Percentiles rank a stretch among this genome's conserved stretches.
Conservation (phyloP, 441 rosid species). For the Heliophila coronopifolia region DNA sequence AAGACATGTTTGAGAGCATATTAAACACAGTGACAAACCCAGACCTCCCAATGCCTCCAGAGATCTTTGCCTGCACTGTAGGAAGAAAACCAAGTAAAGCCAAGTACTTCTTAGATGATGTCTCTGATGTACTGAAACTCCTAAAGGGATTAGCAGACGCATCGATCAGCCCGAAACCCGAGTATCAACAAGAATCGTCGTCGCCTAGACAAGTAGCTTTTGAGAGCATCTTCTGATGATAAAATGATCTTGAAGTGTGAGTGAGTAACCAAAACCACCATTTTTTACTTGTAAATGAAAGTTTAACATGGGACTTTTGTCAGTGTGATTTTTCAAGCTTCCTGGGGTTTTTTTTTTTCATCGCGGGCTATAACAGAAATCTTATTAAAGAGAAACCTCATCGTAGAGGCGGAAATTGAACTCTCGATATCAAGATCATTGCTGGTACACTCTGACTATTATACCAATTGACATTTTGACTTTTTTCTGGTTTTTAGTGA, state of each 20-base stretch:
- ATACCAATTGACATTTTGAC: slow-evolving; percentile 2
- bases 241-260: slow-evolving; percentile 9
- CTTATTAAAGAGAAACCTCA: too few species aligned
- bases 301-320: slow-evolving; percentile 15
- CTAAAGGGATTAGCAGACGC: slow-evolving; percentile 43
- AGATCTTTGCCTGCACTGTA: slow-evolving; percentile 51
- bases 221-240: slow-evolving; percentile 34
- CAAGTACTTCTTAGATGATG: slow-evolving; percentile 48
- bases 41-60: slow-evolving; percentile 36
- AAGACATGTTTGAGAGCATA: slow-evolving; percentile 62
- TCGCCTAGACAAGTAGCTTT: slow-evolving; percentile 36
- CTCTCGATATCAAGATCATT: too few species aligned
- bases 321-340: slow-evolving; percentile 13
- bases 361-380: too few species aligned
- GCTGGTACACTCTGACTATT: slow-evolving; percentile 7
- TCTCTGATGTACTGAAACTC: slow-evolving; percentile 42
- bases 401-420: too few species aligned
- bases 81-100: slow-evolving; percentile 64
- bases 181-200: slow-evolving; percentile 22
- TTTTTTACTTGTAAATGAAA: slow-evolving; percentile 16
- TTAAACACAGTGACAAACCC: slow-evolving; percentile 34
- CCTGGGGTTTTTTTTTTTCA: slow-evolving; percentile 13
- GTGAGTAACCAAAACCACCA: slow-evolving; percentile 20
- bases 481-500: slow-evolving; percentile 20
- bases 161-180: slow-evolving; percentile 30